Evolutionary conservation across 768 basidiomycete genomes (phyloP), one percentile per base, ranked within the genome.

Genomic region (Mycena floridula): DNA sequence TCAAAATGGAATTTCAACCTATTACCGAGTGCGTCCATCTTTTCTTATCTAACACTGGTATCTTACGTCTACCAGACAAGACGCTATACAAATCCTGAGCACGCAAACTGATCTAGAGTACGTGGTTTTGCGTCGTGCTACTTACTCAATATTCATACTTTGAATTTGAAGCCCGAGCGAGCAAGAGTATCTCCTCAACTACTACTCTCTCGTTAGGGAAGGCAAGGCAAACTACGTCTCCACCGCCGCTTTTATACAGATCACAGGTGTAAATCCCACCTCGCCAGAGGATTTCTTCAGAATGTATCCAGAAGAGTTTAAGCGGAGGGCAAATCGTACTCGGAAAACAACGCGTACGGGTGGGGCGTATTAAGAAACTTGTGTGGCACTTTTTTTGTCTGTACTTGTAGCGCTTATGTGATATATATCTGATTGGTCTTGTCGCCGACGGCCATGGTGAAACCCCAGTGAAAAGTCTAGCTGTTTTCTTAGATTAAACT

Each of bases 191-290:
- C 44, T 63, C 15, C 59, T 63, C 21, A 62, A 64, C 44, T 64
- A 62, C 41, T 64, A 64, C 49, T 62, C 62, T 20, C 62, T 63
- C 18, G 59, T 63, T n/a, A 54, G 59, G 22, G 62, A 59, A 43
- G 62, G 60, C 12, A 64, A 61, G 54, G 57, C 62, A 27, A 54
- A 53, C 47, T 63, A 62, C 23, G 37, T 48, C 43, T 47, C 50
- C 39, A 58, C 47, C 20, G 24, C 46, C 13, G 54, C 60, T 1
- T 59, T 59, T 53, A 43, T 49, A 18, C 49, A 46, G 3, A 51
- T 55, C 47, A 49, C 52, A 25, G 59, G 58, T 9, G 9, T 9
- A n/a, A 30, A 30, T 30, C 9, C 28, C n/a, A 30, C n/a, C 9
- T 9, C 9, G n/a, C 28, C 28, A 9, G 9, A 9, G 9, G 28